Evolutionary conservation across 352 stramenopile species (phyloP), one percentile per base, ranked within the genome.

Genomic region (Phytopythium helicoides): DNA sequence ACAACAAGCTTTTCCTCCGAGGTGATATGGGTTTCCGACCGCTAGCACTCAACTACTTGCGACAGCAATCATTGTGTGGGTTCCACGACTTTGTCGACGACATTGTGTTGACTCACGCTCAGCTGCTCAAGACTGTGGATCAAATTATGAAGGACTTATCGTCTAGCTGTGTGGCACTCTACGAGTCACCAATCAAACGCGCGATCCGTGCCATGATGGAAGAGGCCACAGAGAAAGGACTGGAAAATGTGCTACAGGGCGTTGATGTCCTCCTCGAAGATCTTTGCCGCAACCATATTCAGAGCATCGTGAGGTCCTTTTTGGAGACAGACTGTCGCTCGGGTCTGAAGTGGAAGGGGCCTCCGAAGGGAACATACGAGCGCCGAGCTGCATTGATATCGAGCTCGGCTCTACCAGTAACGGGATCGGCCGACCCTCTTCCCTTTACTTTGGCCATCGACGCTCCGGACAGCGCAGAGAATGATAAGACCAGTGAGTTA

Each of bases 81-180:
- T 82, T 75, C 59, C 59, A 81, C 54, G 75, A 86, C 49, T 76
- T 86, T 37, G 50, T 86, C 8, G 75, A 86, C 44, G 75, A 86
- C 41, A 68, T 82, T 14, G 42, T 82, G 8, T 52, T 86, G 22
- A 79, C 71, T 47, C 59, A 82, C 23, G 47, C 31, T 0, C 64
- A 75, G 54, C 31, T 86, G 6, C 62, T 76, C 21, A 47, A 66
- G 10, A 66, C 58, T 0, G 52, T 73, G 0, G 60, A 81, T 23
- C 70, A 86, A 53, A 54, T 83, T 9, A 69, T 86, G 58, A 62
- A 68, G 25, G 76, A 75, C n/a, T 33, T 84, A 5, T 67, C 75
- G 8, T 82, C 57, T 25, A 65, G 57, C 8, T 80, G 63, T 25
- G 64, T 82, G 12, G 21, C 41, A 6, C 49, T 84, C 33, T 86